Conservation (phyloP, 2,329 filamentous ascomycete genomes). For the Aspergillus novoparasiticus region DNA sequence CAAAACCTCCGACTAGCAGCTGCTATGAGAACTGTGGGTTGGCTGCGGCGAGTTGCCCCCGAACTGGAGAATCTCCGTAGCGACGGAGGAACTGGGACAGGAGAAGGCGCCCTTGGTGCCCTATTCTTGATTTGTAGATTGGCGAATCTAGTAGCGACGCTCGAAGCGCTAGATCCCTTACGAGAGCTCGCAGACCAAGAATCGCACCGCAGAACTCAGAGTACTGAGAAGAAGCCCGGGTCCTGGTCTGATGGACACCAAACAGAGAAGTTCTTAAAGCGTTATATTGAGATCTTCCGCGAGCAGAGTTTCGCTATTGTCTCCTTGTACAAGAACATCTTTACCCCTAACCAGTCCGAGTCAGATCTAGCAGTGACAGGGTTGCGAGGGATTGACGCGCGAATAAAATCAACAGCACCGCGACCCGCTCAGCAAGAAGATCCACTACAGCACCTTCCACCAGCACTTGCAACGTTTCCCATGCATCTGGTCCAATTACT, state of each 20-base stretch:
- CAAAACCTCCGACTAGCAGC: slow-evolving; percentile 84
- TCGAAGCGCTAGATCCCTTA: slow-evolving; percentile 82
- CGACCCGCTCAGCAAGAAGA: slow-evolving; percentile 27
- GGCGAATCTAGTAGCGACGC: slow-evolving; percentile 74
- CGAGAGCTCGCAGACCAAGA: slow-evolving; percentile 90
- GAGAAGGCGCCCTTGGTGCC: slow-evolving; percentile 74
- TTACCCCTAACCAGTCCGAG: slow-evolving; percentile 60
- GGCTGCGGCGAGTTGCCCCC: slow-evolving; percentile 83
- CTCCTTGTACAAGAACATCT: slow-evolving; percentile 91
- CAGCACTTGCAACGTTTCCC: slow-evolving; percentile 80
- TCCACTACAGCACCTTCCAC: slow-evolving; percentile 61
- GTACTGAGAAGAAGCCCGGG: slow-evolving; percentile 27
- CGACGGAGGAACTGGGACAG: slow-evolving; percentile 29
- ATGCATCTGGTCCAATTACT: slow-evolving; percentile 80
- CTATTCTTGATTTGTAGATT: slow-evolving; percentile 87
- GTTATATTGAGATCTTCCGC: slow-evolving; percentile 95
- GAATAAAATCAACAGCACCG: slow-evolving; percentile 27
- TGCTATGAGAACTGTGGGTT: slow-evolving; percentile 87
- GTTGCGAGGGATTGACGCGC: slow-evolving; percentile 32
- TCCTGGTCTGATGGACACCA: slow-evolving; percentile 70
- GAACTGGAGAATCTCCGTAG: slow-evolving; percentile 63
- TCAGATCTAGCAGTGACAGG: slow-evolving; percentile 31
- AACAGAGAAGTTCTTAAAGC: slow-evolving; percentile 89
- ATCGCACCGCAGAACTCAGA: slow-evolving; percentile 50
- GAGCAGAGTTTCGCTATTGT: slow-evolving; percentile 97